Percentiles rank a stretch among this genome's conserved stretches.
Evolutionary conservation across 1,139 yeast species (phyloP).

Genomic region (Candida dubliniensis): DNA sequence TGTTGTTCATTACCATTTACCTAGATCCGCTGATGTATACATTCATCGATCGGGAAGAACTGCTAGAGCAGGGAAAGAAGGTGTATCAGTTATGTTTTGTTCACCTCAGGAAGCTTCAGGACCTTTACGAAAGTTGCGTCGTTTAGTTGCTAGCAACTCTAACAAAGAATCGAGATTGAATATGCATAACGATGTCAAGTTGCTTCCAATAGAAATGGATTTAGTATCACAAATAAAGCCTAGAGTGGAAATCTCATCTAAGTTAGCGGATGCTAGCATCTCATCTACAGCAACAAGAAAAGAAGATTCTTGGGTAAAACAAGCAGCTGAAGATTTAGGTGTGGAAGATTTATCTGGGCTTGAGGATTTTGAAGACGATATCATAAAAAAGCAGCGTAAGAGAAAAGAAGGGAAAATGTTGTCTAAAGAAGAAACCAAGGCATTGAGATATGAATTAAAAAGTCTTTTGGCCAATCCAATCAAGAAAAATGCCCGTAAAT

Average conservation of each 20-base stretch:
- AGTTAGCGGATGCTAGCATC: conserved; percentile 70
- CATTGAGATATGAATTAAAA: conserved; percentile 55
- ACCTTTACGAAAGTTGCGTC: conserved; percentile 74
- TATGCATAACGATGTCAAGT: conserved; percentile 58
- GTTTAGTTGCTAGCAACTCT: conserved; percentile 49
- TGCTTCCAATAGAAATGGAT: conserved; percentile 77
- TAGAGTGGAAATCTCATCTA: conserved; percentile 67
- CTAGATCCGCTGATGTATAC: conserved; percentile 91
- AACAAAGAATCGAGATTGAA: conserved; percentile 22
- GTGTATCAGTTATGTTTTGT: conserved; percentile 89
- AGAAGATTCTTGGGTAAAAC: conserved; percentile 77
- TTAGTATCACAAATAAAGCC: conserved; percentile 68
- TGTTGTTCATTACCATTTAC: conserved; percentile 94
- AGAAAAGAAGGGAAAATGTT: conserved; percentile 59
- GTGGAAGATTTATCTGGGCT: conserved; percentile 67
- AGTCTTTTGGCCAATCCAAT: conserved; percentile 58
- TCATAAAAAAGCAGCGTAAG: conserved; percentile 60
- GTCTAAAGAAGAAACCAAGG: conserved; percentile 49
- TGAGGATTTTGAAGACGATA: conserved; percentile 61
- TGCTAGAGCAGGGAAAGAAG: conserved; percentile 92
- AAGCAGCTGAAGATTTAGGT: conserved; percentile 94
- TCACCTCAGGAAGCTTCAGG: conserved; percentile 94
- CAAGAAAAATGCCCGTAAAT: conserved; percentile 66
- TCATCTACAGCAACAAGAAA: conserved; percentile 61
- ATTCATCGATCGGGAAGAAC: conserved; percentile 98